Base-by-base conservation (phyloP, 2,329 filamentous ascomycete genomes). In the Amauroascus verrucosus region DNA sequence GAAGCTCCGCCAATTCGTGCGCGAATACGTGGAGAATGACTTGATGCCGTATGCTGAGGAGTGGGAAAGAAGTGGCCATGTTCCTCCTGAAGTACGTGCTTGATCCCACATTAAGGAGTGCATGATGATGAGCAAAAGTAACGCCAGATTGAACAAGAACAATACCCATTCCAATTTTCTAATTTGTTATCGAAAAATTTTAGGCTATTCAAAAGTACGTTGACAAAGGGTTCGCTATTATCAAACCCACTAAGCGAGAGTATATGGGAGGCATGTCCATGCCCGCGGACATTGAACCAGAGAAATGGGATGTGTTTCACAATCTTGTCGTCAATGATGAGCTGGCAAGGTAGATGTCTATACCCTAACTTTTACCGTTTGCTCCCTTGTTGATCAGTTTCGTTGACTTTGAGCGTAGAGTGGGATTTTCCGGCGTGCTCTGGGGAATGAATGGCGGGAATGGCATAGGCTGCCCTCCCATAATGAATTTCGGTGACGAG, bases 401-500 rank as follows among this genome's bases (percentile, higher is more conserved):
- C 32, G 7, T 33, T 32, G 26, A 38, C 33, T 54, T 13, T 2
- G 18, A 22, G 33, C 35, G 72, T 2, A 71, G 80, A 4, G 70
- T 80, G 28, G 78, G 75, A 7, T 77, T 76, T 55, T 78, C 77
- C 1, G 79, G 82, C 7, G 78, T 84, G 1, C 67, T 74, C 2
- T 79, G 77, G 61, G 77, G 77, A 0, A 68, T 86, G 9, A 77
- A 73, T 1, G 81, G 81, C 22, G 82, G 77, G 0, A 80, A 78
- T 38, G 71, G 74, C 1, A 85, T 86, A 59, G 83, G 83, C 0
- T 75, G 75, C 24, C 82, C 83, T 4, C 83, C 83, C 0, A 71
- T 86, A 44, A 73, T 83, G n/a, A 73, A 78, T 47, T 79, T 80
- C 60, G 83, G 83, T 1, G 84, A 75, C 0, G 67, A 74, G 30